Percentiles rank a stretch among this genome's conserved stretches.
These are phyloP conservation scores for Scorias spongiosa DNA, from an alignment of 2,329 filamentous ascomycete species.

Conservation along the genomic window DNA sequence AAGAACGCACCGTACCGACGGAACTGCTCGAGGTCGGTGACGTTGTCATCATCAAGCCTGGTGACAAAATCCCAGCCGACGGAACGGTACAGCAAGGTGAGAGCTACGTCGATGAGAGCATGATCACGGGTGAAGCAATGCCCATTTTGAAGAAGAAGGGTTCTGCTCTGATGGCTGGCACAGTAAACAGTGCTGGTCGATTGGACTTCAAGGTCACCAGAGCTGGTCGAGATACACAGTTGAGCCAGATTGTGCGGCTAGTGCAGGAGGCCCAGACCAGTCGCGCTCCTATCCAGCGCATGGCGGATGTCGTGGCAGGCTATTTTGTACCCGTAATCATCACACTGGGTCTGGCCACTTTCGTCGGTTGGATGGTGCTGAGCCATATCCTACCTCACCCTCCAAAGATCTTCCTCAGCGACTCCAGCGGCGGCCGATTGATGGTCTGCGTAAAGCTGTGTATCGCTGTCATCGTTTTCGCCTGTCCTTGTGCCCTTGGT, in stretches of 20 bases:
- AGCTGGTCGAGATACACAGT: conserved; percentile 85
- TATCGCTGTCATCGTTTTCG: conserved; percentile 96
- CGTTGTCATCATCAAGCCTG: conserved; percentile 80
- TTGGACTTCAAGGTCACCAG: conserved; percentile 85
- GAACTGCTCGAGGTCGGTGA: conserved; percentile 90
- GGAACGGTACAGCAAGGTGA: conserved; percentile 75
- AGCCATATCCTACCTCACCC: conserved; percentile 72
- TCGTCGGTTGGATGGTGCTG: conserved; percentile 84
- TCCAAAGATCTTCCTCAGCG: conserved; percentile 73
- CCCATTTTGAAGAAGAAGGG: conserved; percentile 81
- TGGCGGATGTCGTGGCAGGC: conserved; percentile 81
- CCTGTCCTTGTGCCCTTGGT: conserved; percentile 91
- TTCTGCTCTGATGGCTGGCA: conserved; percentile 71
- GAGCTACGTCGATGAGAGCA: conserved; percentile 90
- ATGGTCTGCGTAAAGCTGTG: conserved; percentile 97
- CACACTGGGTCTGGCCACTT: conserved; percentile 67
- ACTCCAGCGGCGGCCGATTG: conserved; percentile 70
- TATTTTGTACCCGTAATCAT: conserved; percentile 90
- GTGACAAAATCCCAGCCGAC: conserved; percentile 93
- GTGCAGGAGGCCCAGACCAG: conserved; percentile 95
- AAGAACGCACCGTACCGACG: conserved; percentile 77
- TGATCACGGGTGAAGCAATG: conserved; percentile 96
- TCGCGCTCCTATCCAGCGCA: conserved; percentile 81
- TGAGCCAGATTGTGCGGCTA: conserved; percentile 96
- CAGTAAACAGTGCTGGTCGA: conserved; percentile 84